Evolutionary conservation across 1,284 basidiomycete genomes (phyloP), one percentile per base, ranked within the genome.

Genomic region (Ceratorhiza oryzae-sativae): DNA sequence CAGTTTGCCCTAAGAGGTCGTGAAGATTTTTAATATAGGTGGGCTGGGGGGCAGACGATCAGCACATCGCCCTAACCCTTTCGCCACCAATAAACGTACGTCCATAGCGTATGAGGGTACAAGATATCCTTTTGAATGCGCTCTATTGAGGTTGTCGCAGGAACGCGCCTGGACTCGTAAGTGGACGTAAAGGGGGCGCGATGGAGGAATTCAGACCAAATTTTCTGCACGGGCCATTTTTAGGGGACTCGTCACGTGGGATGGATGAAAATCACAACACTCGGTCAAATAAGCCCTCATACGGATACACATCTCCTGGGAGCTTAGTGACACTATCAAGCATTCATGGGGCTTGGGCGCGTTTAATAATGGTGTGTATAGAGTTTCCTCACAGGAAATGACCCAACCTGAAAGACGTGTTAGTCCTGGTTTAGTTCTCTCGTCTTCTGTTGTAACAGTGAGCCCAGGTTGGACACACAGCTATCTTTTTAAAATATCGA

Each of bases 1-100:
- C 92, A 39, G 90, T 91, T 79, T 94, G 92, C 76, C 91, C 83
- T 71, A 98, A 89, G 73, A 97, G 87, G 81, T 87, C 85, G 83
- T 95, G 93, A 75, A 98, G 84, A 77, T 87, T 87, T 81, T 94
- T 88, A 76, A 91, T 86, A 78, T 87, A 91, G 79, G 81, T 84
- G 32, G 87, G 85, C 90, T 93, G 73, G 18, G 71, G 39, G 53
- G 27, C 23, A 23, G 58, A 30, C 42, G 18, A 51, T 72, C 61
- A 72, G 51, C 46, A n/a, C 36, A 32, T 49, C 39, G 56, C 56
- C 56, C 56, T 60, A 71, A 71, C 71, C 62, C 71, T 53, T 39
- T 30, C 23, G 20, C 49, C 27, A 65, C 53, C 12, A 13, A 30
- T 13, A n/a, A 32, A 65, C 67, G 55, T 70, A 70, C 67, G 59